Evolutionary conservation across 2,329 filamentous ascomycete genomes (phyloP).

Genomic region (Fusarium humuli): DNA sequence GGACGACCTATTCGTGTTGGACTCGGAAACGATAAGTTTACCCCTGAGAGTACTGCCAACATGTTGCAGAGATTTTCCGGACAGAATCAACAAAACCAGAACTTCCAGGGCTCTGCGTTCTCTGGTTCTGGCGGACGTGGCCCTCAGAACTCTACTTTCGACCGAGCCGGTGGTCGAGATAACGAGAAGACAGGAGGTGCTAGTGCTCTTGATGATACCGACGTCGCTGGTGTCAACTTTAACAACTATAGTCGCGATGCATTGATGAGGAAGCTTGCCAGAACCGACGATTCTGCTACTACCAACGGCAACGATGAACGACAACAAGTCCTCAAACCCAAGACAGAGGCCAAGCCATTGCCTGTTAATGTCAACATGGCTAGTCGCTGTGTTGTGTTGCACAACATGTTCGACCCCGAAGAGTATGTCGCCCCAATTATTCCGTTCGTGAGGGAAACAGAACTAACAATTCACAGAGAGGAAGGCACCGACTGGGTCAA

Average conservation of each 20-base stretch:
- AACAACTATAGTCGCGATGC: slow-evolving; percentile 99
- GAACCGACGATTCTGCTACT: slow-evolving; percentile 82
- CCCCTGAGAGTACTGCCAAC: slow-evolving; percentile 93
- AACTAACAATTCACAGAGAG: slow-evolving; percentile 70
- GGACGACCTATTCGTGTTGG: slow-evolving; percentile 97
- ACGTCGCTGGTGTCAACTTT: slow-evolving; percentile 98
- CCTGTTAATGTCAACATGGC: slow-evolving; percentile 91
- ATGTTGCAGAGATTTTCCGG: slow-evolving; percentile 92
- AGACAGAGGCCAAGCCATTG: slow-evolving; percentile 80
- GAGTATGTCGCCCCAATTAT: slow-evolving; percentile 73
- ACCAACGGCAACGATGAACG: slow-evolving; percentile 74
- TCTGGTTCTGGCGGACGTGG: slow-evolving; percentile 90
- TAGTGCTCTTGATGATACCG: slow-evolving; percentile 95
- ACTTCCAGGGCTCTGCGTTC: slow-evolving; percentile 90
- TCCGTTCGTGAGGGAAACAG: not conserved
- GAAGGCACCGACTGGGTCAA: slow-evolving; percentile 90
- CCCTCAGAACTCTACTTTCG: slow-evolving; percentile 86
- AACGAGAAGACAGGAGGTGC: slow-evolving; percentile 91
- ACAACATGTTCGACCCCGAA: slow-evolving; percentile 93
- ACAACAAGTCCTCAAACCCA: slow-evolving; percentile 80
- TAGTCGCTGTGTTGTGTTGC: slow-evolving; percentile 91
- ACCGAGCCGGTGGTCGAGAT: slow-evolving; percentile 88
- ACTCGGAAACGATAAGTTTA: slow-evolving; percentile 99
- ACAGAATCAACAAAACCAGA: slow-evolving; percentile 68
- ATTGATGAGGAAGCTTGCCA: slow-evolving; percentile 97